Conservation (phyloP, 352 stramenopile species). For the Pythium dissotocum region DNA sequence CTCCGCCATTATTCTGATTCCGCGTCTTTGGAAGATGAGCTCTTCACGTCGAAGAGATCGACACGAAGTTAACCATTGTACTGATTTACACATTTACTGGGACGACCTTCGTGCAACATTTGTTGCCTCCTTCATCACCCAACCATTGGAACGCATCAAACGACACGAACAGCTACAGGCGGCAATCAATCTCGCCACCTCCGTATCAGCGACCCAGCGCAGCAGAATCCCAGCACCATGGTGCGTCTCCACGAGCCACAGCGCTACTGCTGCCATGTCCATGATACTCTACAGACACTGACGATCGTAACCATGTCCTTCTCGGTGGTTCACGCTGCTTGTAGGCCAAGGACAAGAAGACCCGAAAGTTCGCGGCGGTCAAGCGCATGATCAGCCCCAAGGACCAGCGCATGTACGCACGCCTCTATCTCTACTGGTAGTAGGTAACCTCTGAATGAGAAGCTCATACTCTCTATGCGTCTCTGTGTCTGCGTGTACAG, state of each 20-base stretch:
- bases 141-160: slow-evolving; percentile 30
- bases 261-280: not conserved
- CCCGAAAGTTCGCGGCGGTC: slow-evolving; percentile 96
- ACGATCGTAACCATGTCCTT: slow-evolving; percentile 1
- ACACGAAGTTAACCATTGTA: slow-evolving; percentile 24
- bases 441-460: not conserved
- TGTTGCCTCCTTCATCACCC: slow-evolving; percentile 10
- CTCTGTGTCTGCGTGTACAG: slow-evolving; percentile 29
- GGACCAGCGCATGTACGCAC: slow-evolving; percentile 94
- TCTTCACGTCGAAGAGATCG: not conserved
- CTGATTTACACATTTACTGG: slow-evolving; percentile 6
- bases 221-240: slow-evolving; percentile 15
- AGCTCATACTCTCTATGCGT: not conserved
- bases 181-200: not conserved
- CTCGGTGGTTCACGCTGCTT: not conserved
- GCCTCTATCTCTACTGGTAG: not conserved
- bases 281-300: not conserved
- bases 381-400: slow-evolving; percentile 99
- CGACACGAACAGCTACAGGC: slow-evolving; percentile 14
- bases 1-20: slow-evolving; percentile 22
- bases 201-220: not conserved
- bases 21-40: not conserved
- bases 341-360: slow-evolving; percentile 98
- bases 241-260: not conserved
- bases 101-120: slow-evolving; percentile 25